Conservation (phyloP, 1,284 basidiomycete species). For the Macrocystidia cucumis region DNA sequence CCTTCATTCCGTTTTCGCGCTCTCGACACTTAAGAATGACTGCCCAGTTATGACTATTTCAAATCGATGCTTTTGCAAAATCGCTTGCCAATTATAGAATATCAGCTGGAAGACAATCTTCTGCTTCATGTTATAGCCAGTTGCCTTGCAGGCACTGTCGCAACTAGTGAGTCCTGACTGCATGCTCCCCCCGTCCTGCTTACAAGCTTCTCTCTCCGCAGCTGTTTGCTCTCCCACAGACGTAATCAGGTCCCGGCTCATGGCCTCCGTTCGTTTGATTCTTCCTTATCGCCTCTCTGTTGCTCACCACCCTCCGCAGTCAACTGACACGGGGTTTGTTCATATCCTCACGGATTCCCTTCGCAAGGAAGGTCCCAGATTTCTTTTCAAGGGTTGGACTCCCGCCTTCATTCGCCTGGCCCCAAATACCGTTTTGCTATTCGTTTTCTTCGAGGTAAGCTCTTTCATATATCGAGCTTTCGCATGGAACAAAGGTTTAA, state of each 20-base stretch:
- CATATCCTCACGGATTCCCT: conserved; percentile 51
- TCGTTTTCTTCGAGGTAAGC: conserved; percentile 75
- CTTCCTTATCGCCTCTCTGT: conserved; percentile 22
- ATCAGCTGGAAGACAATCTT: conserved; percentile 64
- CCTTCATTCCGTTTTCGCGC: conserved; percentile 1
- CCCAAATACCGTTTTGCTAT: conserved; percentile 79
- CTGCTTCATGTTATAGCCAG: conserved; percentile 60
- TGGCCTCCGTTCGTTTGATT: conserved; percentile 42
- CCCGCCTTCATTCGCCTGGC: conserved; percentile 81
- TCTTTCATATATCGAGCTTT: conserved; percentile 4
- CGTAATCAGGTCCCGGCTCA: conserved; percentile 74
- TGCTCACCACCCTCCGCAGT: conserved; percentile 23
- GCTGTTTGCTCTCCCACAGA: conserved; percentile 87
- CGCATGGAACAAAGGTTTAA: conserved; percentile 1
- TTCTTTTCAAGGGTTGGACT: conserved; percentile 88
- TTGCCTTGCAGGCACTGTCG: conserved; percentile 74
- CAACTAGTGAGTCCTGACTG: conserved; percentile 65
- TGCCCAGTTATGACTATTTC: conserved; percentile 78
- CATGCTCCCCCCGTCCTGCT: conserved; percentile 3
- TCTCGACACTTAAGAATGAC: background rate
- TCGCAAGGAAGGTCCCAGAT: conserved; percentile 69
- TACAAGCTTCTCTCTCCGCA: conserved; percentile 18
- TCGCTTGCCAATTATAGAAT: conserved; percentile 50
- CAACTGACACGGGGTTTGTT: conserved; percentile 36
- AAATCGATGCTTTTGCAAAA: conserved; percentile 58